A percentile compares a stretch with the other conserved stretches of the same genome.
Conservation (phyloP, 768 basidiomycete species). For the Mycena filopes region DNA sequence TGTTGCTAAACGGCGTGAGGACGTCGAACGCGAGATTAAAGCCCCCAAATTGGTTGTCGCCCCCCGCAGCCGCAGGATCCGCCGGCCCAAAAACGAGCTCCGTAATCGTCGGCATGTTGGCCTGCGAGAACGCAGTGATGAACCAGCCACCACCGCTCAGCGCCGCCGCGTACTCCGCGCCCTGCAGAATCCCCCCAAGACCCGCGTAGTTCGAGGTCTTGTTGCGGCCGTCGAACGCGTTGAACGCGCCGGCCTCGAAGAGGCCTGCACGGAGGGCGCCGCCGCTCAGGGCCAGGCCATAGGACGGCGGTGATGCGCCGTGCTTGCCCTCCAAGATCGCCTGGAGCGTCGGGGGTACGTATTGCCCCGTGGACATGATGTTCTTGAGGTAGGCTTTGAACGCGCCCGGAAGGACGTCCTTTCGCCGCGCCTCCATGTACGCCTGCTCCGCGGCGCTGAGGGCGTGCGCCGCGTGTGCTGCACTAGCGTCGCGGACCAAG, state of each 20-base stretch:
- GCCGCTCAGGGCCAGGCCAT: constrained; percentile 63
- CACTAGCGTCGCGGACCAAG: constrained; percentile 14
- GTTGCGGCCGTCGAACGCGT: constrained; percentile 59
- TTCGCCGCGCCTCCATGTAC: constrained; percentile 48
- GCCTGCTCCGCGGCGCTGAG: constrained; percentile 47
- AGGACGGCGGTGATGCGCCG: constrained; percentile 42
- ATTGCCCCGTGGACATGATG: constrained; percentile 41
- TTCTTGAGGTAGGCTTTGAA: constrained; percentile 52
- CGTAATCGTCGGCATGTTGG: constrained; percentile 51
- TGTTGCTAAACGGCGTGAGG: constrained; percentile 36
- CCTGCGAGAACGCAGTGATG: constrained; percentile 50
- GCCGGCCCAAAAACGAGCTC: constrained; percentile 46
- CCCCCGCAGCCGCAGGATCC: constrained; percentile 14
- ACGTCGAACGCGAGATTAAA: constrained; percentile 45
- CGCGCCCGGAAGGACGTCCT: constrained; percentile 48
- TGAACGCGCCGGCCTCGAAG: constrained; percentile 60
- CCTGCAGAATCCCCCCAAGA: constrained; percentile 61
- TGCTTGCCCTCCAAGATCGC: constrained; percentile 38
- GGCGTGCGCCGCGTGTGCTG: not conserved
- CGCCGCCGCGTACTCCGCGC: constrained; percentile 62
- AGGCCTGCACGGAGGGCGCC: constrained; percentile 67
- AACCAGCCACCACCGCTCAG: constrained; percentile 57
- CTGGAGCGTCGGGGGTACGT: constrained; percentile 48
- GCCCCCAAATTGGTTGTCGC: constrained; percentile 46
- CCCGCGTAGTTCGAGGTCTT: constrained; percentile 51